These are phyloP conservation scores for Cyclocybe aegerita DNA, from an alignment of 768 basidiomycete species.

Conservation along the genomic window DNA sequence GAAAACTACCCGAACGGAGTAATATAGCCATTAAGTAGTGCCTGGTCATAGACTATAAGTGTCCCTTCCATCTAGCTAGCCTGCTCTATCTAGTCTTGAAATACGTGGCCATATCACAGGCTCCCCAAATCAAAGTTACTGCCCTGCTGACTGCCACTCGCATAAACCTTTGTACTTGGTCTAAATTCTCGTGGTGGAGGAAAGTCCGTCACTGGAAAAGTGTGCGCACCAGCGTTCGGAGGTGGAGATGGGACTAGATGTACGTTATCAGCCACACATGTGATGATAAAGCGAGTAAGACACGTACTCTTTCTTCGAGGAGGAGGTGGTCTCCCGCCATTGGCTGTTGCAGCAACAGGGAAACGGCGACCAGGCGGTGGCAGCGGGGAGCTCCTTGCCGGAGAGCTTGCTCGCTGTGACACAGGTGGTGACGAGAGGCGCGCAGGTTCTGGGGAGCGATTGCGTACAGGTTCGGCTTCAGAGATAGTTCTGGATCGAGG, in stretches of 20 bases:
- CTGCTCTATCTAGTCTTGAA: conserved; percentile 4
- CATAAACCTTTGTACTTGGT: conserved; percentile 51
- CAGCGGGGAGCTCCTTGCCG: conserved; percentile 14
- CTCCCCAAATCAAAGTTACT: conserved; percentile 62
- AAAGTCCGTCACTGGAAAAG: conserved; percentile 76
- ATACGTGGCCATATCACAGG: conserved; percentile 23
- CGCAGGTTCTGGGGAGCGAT: conserved; percentile 12
- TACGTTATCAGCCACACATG: conserved; percentile 12
- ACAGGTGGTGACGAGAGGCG: conserved; percentile 15
- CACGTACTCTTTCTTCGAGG: conserved; percentile 52
- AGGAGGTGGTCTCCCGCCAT: conserved; percentile 29
- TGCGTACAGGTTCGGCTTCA: conserved; percentile 15
- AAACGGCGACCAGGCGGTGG: conserved; percentile 21
- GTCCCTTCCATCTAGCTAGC: conserved; percentile 1
- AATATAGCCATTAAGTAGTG: not conserved
- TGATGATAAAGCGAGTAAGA: conserved; percentile 14
- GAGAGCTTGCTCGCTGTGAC: conserved; percentile 15
- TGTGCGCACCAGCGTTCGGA: conserved; percentile 65
- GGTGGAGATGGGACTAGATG: conserved; percentile 47
- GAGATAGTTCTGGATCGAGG: conserved; percentile 25
- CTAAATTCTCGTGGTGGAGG: conserved; percentile 73
- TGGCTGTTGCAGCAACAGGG: conserved; percentile 14
- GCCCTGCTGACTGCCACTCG: conserved; percentile 65
- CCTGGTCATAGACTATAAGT: not conserved
- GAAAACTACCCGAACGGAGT: not conserved